phyloP scores from a whole-genome alignment of 345 rosid genomes.

The Pelargonium nanum region DNA sequence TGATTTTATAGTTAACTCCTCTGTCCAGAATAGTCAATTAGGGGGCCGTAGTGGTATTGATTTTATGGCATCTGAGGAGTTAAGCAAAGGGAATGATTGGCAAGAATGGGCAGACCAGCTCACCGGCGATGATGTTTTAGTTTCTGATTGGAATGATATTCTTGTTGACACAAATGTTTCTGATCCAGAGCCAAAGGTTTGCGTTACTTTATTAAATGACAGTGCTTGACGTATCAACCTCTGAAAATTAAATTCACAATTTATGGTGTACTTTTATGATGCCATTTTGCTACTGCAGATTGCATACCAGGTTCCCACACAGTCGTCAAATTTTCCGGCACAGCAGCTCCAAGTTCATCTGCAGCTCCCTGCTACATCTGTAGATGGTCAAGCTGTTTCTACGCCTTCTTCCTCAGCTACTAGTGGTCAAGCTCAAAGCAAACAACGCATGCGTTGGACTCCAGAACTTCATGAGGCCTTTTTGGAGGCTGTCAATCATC shows the following conservation, averaged over 20 bases:
- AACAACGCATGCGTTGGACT: conserved; percentile 87
- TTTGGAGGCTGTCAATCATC: conserved; percentile 70
- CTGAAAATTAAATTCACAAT: neutral
- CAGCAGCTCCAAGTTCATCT: conserved; percentile 32
- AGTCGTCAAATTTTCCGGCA: conserved; percentile 18
- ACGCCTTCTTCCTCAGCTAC: conserved; percentile 38
- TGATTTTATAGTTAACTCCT: conserved; percentile 33
- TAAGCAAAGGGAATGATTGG: conserved; percentile 46
- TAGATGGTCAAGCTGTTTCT: conserved; percentile 33
- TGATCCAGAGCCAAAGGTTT: conserved; percentile 53
- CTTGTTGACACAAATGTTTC: conserved; percentile 31
- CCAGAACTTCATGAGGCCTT: conserved; percentile 82
- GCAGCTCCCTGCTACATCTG: conserved; percentile 41
- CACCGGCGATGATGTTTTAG: conserved; percentile 42
- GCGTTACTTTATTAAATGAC: neutral
- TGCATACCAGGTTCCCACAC: conserved; percentile 33
- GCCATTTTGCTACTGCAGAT: conserved; percentile 25
- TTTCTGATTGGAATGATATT: conserved; percentile 47
- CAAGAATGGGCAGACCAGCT: conserved; percentile 73
- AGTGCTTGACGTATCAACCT: no score
- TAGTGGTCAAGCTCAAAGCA: conserved; percentile 31
- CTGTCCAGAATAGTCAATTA: conserved; percentile 35
- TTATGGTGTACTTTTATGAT: conserved; percentile 8
- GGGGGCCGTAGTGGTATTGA: conserved; percentile 29
- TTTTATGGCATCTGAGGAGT: conserved; percentile 39